phyloP scores from a whole-genome alignment of 73 alveolate species.

The Tetrahymena thermophila region DNA sequence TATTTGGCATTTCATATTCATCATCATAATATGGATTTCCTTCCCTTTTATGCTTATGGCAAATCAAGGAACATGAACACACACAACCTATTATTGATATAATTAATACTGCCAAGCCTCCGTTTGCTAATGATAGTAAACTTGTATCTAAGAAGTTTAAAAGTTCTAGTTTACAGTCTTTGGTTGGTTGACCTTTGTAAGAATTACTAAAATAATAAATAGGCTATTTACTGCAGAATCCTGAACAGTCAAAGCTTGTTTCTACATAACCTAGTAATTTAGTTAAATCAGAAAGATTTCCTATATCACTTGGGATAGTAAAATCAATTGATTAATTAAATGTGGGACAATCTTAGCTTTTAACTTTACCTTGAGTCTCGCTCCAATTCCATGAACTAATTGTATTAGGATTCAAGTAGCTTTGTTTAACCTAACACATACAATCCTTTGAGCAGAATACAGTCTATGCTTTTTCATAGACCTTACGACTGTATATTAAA shows the following conservation, averaged over 20 bases:
- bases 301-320: background rate
- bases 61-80: background rate
- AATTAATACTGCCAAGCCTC: background rate
- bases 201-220: background rate
- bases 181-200: background rate
- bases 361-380: background rate
- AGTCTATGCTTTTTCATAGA: background rate
- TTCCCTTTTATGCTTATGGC: background rate
- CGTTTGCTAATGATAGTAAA: background rate
- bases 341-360: background rate
- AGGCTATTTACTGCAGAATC: background rate
- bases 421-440: background rate
- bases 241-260: background rate
- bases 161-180: background rate
- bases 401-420: background rate
- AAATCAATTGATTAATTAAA: background rate
- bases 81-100: background rate
- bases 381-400: background rate
- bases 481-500: background rate
- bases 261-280: background rate
- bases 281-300: background rate
- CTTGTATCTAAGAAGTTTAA: background rate
- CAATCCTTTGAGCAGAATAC: background rate
- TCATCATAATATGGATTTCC: background rate
- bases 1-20: background rate